phyloP scores from a whole-genome alignment of 352 stramenopile species.

The Paralagenidium karlingii region DNA sequence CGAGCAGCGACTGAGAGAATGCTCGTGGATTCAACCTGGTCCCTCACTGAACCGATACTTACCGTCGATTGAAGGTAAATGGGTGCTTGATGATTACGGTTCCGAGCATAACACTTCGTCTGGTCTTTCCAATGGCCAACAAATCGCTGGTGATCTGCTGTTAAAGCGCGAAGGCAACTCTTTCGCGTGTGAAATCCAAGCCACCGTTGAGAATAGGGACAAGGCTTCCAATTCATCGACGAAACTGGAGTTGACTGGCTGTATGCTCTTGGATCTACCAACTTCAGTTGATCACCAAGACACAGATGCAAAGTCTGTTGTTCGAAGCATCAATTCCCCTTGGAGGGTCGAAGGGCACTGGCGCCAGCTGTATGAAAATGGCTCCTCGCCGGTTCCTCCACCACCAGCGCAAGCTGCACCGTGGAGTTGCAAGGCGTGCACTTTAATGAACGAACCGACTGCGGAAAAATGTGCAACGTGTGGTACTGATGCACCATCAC shows the following conservation, averaged over 20 bases:
- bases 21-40: slow-evolving; percentile 45
- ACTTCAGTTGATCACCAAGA: too few relatives aligned
- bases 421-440: slow-evolving; percentile 66
- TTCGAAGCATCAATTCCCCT: slow-evolving; percentile 6
- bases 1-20: slow-evolving; percentile 27
- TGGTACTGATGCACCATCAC: slow-evolving; percentile 38
- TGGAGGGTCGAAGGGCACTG: slow-evolving; percentile 73
- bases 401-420: slow-evolving; percentile 15
- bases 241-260: slow-evolving; percentile 45
- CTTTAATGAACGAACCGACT: slow-evolving; percentile 53
- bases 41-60: slow-evolving; percentile 27
- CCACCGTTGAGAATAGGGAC: slow-evolving; percentile 34
- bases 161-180: slow-evolving; percentile 40
- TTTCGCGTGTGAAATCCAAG: slow-evolving; percentile 45
- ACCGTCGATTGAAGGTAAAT: slow-evolving; percentile 62
- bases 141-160: slow-evolving; percentile 59
- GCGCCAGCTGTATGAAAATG: slow-evolving; percentile 35
- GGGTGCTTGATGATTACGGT: slow-evolving; percentile 60
- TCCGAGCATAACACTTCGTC: slow-evolving; percentile 33
- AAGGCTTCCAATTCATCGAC: too few relatives aligned
- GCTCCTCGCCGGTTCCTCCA: not conserved
- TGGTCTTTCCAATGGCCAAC: slow-evolving; percentile 9
- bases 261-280: slow-evolving; percentile 33
- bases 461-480: slow-evolving; percentile 61
- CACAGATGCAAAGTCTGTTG: slow-evolving; percentile 35